Evolutionary conservation across 2,329 filamentous ascomycete species (phyloP).

Genomic region (Clarireedia homoeocarpa): DNA sequence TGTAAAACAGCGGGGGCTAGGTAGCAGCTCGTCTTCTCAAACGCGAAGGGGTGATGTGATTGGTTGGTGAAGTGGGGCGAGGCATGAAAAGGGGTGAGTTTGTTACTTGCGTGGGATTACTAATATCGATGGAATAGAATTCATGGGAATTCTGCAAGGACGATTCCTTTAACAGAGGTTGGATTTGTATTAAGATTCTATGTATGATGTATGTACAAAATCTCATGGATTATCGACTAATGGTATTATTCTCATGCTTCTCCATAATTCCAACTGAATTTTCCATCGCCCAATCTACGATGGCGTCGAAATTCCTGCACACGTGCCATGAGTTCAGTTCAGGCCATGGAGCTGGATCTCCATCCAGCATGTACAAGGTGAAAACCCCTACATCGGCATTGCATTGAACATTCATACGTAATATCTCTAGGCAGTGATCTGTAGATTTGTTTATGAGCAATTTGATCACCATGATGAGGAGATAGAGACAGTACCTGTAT

Average conservation of each 20-base stretch:
- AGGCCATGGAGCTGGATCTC: conserved; percentile 42
- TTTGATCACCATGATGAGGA: neutral
- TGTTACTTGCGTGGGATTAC: too few species aligned
- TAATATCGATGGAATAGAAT: too few species aligned
- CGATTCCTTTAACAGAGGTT: neutral
- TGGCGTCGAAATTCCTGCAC: conserved; percentile 45
- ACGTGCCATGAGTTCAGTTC: conserved; percentile 46
- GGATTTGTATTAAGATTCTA: neutral
- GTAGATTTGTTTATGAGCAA: neutral
- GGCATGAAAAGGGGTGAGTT: too few species aligned
- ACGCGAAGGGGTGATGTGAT: too few species aligned
- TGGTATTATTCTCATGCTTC: conserved; percentile 14
- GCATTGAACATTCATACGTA: conserved; percentile 47
- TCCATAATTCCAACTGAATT: conserved; percentile 37
- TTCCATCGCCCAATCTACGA: conserved; percentile 44
- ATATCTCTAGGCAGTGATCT: conserved; percentile 47
- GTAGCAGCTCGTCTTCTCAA: too few species aligned
- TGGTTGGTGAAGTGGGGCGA: too few species aligned
- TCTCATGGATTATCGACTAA: neutral
- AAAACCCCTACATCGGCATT: conserved; percentile 47
- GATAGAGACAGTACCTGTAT: conserved; percentile 23
- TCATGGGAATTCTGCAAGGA: too few species aligned
- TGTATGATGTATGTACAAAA: neutral
- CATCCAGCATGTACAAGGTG: conserved; percentile 41
- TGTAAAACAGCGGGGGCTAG: neutral